phyloP scores from a whole-genome alignment of 768 basidiomycete genomes.

The Terana coerulea region DNA sequence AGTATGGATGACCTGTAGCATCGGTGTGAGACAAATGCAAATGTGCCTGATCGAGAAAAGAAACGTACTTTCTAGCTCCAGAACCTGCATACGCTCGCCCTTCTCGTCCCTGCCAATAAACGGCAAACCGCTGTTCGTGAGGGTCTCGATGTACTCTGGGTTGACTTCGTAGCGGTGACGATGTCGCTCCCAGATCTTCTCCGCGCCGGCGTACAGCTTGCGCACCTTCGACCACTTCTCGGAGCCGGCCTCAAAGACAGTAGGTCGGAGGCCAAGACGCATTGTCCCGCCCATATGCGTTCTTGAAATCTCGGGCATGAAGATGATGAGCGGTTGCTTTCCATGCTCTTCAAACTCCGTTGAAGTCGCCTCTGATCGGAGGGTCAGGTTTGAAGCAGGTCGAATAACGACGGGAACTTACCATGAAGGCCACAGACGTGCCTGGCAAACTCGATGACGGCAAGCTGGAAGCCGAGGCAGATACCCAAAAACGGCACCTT shows the following conservation, averaged over 20 bases:
- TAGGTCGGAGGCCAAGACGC: slow-evolving; percentile 97
- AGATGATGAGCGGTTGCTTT: slow-evolving; percentile 76
- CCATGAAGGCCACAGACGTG: slow-evolving; percentile 72
- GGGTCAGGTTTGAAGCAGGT: not conserved
- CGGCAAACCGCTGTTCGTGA: slow-evolving; percentile 69
- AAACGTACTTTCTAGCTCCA: slow-evolving; percentile 76
- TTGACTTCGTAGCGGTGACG: slow-evolving; percentile 96
- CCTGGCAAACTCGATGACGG: slow-evolving; percentile 93
- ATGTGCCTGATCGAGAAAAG: not conserved
- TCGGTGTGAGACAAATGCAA: slow-evolving; percentile 1
- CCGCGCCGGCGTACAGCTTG: slow-evolving; percentile 77
- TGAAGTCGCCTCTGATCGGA: slow-evolving; percentile 70
- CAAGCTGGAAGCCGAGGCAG: slow-evolving; percentile 96
- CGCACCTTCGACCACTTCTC: slow-evolving; percentile 71
- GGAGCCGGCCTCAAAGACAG: slow-evolving; percentile 73
- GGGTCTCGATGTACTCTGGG: slow-evolving; percentile 72
- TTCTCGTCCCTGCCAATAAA: slow-evolving; percentile 91
- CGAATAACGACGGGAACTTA: slow-evolving; percentile 29
- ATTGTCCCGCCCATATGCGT: slow-evolving; percentile 99
- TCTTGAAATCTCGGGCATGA: slow-evolving; percentile 98
- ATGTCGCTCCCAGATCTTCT: slow-evolving; percentile 93
- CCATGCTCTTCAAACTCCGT: slow-evolving; percentile 68
- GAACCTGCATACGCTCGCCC: slow-evolving; percentile 95
- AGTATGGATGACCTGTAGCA: slow-evolving; percentile 83
- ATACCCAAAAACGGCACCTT: slow-evolving; percentile 94